Evolutionary conservation across 306 rosid genomes (phyloP), one percentile per base, ranked within the genome.

Genomic region (Cicer yamashitae): DNA sequence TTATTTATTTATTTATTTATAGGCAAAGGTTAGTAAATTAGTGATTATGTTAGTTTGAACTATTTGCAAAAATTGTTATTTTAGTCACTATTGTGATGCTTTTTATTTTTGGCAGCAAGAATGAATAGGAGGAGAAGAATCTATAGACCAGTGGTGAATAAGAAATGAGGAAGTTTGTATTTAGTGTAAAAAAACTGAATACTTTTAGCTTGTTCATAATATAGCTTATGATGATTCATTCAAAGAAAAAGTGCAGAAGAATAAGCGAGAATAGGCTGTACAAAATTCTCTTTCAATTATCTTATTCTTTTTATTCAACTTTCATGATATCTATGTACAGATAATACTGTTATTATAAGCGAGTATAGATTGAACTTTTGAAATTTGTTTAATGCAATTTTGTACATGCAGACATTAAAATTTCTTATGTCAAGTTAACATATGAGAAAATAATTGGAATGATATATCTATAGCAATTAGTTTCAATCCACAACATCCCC

Each of bases 131-230:
- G 25, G 58, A 76, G 82, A 70, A 68, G 60, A 44, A 76, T 38
- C 50, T 83, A 83, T 77, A 79, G 74, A 77, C 86, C 15, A 44
- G 88, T 84, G 82, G 56, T 62, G 57, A 87, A 53, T 40, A 79
- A 80, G 66, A 56, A 79, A 18, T 77, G 79, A 76, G 69, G 87
- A 76, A 38, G 38, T 59, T 59, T 61, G n/a, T 45, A 38, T 14
- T 54, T 43, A 5, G 46, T 12, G 47, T 30, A 30, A 30, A 30
- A 66, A 50, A 77, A 20, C 46, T 54, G 64, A 48, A 66, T 45
- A 59, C 10, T 3, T 1, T 17, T 41, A 10, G 63, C 30, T 68
- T 66, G 61, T 46, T 67, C 59, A 48, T 48, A 37, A 61, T 60
- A 56, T 10, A 71, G 39, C 11, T 44, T 50, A 46, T 40, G 66